phyloP scores from a whole-genome alignment of 805 yeast genomes.

The Teunomyces funiuensis region DNA sequence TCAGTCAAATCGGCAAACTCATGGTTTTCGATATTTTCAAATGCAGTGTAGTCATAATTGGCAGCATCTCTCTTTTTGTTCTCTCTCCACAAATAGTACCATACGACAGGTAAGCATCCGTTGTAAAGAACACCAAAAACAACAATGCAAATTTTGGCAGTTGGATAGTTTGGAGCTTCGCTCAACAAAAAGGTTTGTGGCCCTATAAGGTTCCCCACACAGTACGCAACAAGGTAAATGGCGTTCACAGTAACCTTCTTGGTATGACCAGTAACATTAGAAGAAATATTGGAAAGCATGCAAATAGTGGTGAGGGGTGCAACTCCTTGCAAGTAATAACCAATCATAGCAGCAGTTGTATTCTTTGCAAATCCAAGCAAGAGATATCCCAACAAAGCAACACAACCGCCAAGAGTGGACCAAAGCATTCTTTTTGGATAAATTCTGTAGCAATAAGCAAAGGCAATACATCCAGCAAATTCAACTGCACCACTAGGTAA shows the following conservation, averaged over 20 bases:
- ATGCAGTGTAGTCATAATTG: conserved; percentile 18
- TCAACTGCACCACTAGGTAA: conserved; percentile 52
- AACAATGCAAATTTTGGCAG: conserved; percentile 43
- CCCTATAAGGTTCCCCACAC: conserved; percentile 56
- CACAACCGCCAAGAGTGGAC: conserved; percentile 21
- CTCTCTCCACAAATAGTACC: conserved; percentile 27
- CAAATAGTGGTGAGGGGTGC: conserved; percentile 29
- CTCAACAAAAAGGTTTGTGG: conserved; percentile 48
- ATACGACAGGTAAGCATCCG: conserved; percentile 23
- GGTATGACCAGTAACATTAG: conserved; percentile 57
- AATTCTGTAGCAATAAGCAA: conserved; percentile 22
- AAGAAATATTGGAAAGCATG: conserved; percentile 37
- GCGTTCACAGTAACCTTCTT: conserved; percentile 52
- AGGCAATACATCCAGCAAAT: conserved; percentile 34
- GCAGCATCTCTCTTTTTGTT: conserved; percentile 39
- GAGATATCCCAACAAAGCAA: conserved; percentile 27
- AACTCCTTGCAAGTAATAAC: conserved; percentile 35
- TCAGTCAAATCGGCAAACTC: conserved; percentile 57
- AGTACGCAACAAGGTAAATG: conserved; percentile 46
- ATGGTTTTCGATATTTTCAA: conserved; percentile 34
- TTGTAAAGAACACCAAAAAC: conserved; percentile 29
- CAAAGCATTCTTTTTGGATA: conserved; percentile 25
- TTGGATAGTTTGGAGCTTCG: conserved; percentile 46
- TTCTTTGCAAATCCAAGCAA: conserved; percentile 44
- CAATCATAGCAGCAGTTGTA: conserved; percentile 19